Conservation (phyloP, 495 filamentous ascomycete genomes). For the Penicillium lividum region DNA sequence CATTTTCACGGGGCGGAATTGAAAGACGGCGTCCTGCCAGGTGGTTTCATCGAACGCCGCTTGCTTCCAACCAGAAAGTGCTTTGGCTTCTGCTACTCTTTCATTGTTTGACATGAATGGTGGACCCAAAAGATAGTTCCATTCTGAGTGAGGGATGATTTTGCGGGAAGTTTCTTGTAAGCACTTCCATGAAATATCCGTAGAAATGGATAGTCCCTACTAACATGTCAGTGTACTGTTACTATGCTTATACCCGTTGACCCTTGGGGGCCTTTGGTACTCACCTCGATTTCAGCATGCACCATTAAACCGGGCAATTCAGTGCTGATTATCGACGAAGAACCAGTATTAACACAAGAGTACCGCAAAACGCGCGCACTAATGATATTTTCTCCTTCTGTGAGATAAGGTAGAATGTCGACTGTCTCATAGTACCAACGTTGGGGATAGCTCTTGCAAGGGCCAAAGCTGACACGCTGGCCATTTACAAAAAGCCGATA, state of each 20-base stretch:
- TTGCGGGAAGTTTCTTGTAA: constrained; percentile 13
- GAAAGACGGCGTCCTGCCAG: constrained; percentile 18
- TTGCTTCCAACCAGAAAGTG: constrained; percentile 17
- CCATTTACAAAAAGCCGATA: constrained; percentile 32
- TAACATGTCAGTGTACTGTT: constrained; percentile 1
- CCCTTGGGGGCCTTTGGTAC: not conserved
- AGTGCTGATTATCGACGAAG: constrained; percentile 23
- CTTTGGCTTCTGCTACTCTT: constrained; percentile 10
- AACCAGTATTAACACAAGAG: constrained; percentile 18
- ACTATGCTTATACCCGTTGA: not conserved
- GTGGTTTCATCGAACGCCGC: constrained; percentile 21
- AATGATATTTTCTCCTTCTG: constrained; percentile 21
- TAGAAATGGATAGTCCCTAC: constrained; percentile 16
- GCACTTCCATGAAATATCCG: constrained; percentile 24
- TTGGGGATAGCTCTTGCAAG: constrained; percentile 27
- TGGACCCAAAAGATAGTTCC: constrained; percentile 30
- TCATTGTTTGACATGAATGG: constrained; percentile 30
- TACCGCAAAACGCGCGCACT: constrained; percentile 29
- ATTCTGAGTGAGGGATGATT: constrained; percentile 21
- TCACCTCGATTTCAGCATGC: constrained; percentile 13
- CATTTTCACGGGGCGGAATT: constrained; percentile 25
- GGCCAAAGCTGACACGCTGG: constrained; percentile 25
- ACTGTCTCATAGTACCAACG: constrained; percentile 31
- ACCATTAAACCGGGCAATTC: constrained; percentile 27
- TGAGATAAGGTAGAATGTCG: constrained; percentile 25